Base-by-base conservation (phyloP, 805 yeast genomes). In the Saccharomycopsis schoenii region DNA sequence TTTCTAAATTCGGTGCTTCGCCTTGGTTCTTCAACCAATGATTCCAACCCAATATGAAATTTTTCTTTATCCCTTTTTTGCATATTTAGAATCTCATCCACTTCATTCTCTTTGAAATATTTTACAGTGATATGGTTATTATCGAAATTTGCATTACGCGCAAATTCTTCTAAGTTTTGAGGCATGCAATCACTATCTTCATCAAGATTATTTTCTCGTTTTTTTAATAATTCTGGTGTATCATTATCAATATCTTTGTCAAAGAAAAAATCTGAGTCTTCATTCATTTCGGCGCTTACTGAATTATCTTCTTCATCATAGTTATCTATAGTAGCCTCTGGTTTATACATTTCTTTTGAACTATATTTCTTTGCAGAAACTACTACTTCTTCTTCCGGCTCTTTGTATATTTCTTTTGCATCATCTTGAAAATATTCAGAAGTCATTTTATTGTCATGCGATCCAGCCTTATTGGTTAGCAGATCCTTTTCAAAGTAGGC, bases 121-220 rank as follows among this genome's bases (percentile, higher is more conserved):
- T 60, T 60, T 17, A 60, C 47, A 15, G 39, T 50, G 4, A 60
- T 55, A 15, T 36, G 40, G 17, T 51, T 57, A 39, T 36, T 17
- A 37, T 60, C 56, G 41, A 21, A 17, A n/a, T 41, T 47, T 9
- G 39, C 50, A 10, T 57, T 57, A 19, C n/a, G 39, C 2, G 50
- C 43, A 40, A 61, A 55, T n/a, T 58, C 63, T 34, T 61, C 56
- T 55, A 58, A 58, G 24, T 61, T 39, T 58, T 61, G 63, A 24
- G 63, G 63, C 25, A 55, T 52, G 40, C 63, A 61, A 21, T 60
- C 58, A 19, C 54, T 43, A 21, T 21, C 57, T n/a, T 52, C 59
- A 17, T 59, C 54, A 2, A 11, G 11, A 2, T 9, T 19, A 14
- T 24, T 34, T n/a, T 34, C 56, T 36, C 41, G n/a, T 34, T 58